Percentiles rank a stretch among this genome's conserved stretches.
These are phyloP conservation scores for Coniochaeta sp. DNA, from an alignment of 2,329 filamentous ascomycete genomes.

Conservation along the genomic window DNA sequence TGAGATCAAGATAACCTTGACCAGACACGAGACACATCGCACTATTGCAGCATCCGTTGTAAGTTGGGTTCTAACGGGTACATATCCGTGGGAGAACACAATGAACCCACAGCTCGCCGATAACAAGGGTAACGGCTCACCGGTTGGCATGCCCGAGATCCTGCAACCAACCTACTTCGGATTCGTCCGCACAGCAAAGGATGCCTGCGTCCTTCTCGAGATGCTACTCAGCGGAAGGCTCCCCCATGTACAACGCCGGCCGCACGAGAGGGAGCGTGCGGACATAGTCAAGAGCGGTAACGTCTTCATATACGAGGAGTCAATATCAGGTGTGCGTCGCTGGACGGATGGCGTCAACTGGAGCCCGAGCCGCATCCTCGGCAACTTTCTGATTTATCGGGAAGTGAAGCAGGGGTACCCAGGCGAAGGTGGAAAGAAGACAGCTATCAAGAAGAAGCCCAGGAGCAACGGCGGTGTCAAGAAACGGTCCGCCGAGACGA, in stretches of 20 bases:
- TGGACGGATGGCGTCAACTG: conserved; percentile 91
- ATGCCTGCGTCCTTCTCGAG: conserved; percentile 76
- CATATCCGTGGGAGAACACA: too few relatives aligned
- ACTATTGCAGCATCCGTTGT: too few relatives aligned
- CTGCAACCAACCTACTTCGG: conserved; percentile 27
- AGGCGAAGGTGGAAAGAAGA: conserved; percentile 71
- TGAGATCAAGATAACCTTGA: too few relatives aligned
- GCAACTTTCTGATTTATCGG: conserved; percentile 80
- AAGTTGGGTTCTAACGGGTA: too few relatives aligned
- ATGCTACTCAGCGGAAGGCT: conserved; percentile 65
- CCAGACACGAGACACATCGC: too few relatives aligned
- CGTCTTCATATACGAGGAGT: conserved; percentile 88
- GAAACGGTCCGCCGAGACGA: neutral
- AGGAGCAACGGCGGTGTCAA: conserved; percentile 8
- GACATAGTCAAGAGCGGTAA: conserved; percentile 76
- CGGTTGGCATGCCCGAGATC: conserved; percentile 50
- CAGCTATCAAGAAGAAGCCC: conserved; percentile 61
- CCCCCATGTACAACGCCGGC: conserved; percentile 71
- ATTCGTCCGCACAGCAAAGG: conserved; percentile 60
- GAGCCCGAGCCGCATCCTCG: conserved; percentile 81
- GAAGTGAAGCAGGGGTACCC: conserved; percentile 73
- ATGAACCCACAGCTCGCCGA: too few relatives aligned
- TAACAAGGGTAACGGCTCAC: conserved; percentile 19
- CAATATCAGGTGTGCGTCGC: conserved; percentile 82
- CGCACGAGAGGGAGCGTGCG: conserved; percentile 75